Conservation (phyloP, 306 rosid species). For the Carpinus viminea region DNA sequence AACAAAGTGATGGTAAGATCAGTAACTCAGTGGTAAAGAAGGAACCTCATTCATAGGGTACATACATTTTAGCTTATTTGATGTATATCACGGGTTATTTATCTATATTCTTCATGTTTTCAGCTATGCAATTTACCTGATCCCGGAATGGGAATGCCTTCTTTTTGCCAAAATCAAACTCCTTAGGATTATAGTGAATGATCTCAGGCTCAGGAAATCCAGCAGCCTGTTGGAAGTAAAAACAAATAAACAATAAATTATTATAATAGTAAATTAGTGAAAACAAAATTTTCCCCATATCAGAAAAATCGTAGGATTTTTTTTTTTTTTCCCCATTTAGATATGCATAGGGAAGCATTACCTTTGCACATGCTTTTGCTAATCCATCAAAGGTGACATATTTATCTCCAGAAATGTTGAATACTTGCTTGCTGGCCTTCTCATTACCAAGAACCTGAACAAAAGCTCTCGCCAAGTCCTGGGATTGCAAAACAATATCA, state of each 20-base stretch:
- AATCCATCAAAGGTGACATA: conserved; percentile 91
- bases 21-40: not conserved
- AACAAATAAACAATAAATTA: not conserved
- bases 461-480: conserved; percentile 89
- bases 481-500: conserved; percentile 33
- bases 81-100: conserved; percentile 3
- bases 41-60: not conserved
- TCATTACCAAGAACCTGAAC: conserved; percentile 82
- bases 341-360: conserved; percentile 20
- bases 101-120: not conserved
- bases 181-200: conserved; percentile 89
- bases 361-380: conserved; percentile 98
- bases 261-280: not conserved
- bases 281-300: not conserved
- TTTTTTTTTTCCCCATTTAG: not conserved
- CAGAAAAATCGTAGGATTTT: conserved; percentile 1
- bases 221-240: conserved; percentile 58
- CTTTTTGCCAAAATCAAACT: conserved; percentile 90
- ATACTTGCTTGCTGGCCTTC: conserved; percentile 84
- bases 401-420: conserved; percentile 92
- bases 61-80: not conserved
- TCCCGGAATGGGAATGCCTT: conserved; percentile 95
- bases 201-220: conserved; percentile 97
- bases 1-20: conserved; percentile 1
- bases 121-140: conserved; percentile 48